Percentiles rank a stretch among this genome's conserved stretches.
phyloP scores from a whole-genome alignment of 768 basidiomycete genomes.

The Tricholomella constricta region DNA sequence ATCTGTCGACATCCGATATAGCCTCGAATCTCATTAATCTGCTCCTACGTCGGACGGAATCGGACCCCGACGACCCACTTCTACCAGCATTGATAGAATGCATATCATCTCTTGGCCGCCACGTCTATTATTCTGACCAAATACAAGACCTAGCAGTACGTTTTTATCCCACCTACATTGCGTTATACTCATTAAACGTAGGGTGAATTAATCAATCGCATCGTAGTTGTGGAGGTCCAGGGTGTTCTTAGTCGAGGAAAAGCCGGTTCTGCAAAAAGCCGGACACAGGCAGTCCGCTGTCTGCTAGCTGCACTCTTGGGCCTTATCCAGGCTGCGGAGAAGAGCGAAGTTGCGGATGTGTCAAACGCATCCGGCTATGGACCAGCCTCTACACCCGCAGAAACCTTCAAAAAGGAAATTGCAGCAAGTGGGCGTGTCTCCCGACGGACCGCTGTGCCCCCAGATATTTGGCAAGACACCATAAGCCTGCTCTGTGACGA shows the following conservation, averaged over 20 bases:
- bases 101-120: conserved; percentile 82
- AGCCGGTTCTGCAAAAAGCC: conserved; percentile 32
- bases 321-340: conserved; percentile 65
- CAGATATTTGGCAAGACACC: conserved; percentile 92
- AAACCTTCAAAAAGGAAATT: conserved; percentile 30
- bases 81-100: conserved; percentile 71
- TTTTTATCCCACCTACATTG: not conserved
- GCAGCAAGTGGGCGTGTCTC: conserved; percentile 39
- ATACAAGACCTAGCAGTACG: conserved; percentile 83
- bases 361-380: conserved; percentile 9
- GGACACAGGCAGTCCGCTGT: conserved; percentile 69
- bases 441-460: conserved; percentile 68
- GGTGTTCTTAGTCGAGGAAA: conserved; percentile 48
- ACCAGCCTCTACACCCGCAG: conserved; percentile 20
- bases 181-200: conserved; percentile 17
- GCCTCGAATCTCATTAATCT: conserved; percentile 76
- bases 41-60: conserved; percentile 67
- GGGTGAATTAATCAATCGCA: conserved; percentile 77
- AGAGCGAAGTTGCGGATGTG: conserved; percentile 35
- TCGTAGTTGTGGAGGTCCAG: conserved; percentile 70
- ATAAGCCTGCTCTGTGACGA: conserved; percentile 80
- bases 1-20: conserved; percentile 89
- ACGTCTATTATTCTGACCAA: conserved; percentile 95
- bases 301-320: conserved; percentile 71
- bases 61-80: conserved; percentile 63